phyloP scores from a whole-genome alignment of 73 alveolate genomes.

The Stentor roeselii region DNA sequence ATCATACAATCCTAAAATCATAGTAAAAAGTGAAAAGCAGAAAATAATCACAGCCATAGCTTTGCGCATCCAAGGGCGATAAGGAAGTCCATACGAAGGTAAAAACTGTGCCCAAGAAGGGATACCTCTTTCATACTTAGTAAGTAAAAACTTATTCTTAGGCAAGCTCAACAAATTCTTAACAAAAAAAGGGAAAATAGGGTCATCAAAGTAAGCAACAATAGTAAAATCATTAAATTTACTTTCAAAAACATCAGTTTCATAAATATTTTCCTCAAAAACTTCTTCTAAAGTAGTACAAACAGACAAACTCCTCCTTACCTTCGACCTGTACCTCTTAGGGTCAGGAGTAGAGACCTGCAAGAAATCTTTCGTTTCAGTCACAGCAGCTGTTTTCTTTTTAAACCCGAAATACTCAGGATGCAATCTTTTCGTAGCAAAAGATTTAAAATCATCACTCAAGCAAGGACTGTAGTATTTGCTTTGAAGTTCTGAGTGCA shows the following conservation, averaged over 20 bases:
- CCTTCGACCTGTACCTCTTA: not conserved
- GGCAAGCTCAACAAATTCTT: slow-evolving; percentile 11
- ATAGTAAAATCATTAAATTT: slow-evolving; percentile 6
- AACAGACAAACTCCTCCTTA: not conserved
- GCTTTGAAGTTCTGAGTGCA: not conserved
- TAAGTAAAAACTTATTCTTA: not conserved
- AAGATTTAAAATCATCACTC: not conserved
- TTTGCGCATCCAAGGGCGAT: slow-evolving; percentile 28
- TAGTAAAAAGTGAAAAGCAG: not conserved
- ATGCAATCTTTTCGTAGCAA: not conserved
- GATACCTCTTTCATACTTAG: slow-evolving; percentile 30
- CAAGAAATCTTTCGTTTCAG: not conserved
- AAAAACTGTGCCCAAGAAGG: slow-evolving; percentile 31
- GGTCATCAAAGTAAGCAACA: slow-evolving; percentile 33
- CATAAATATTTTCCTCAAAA: not conserved
- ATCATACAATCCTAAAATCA: slow-evolving; percentile 28
- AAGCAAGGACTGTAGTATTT: not conserved
- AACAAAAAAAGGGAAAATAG: slow-evolving; percentile 17
- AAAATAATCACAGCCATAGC: slow-evolving; percentile 12
- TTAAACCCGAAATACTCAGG: not conserved
- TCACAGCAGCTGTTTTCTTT: not conserved
- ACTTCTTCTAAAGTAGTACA: not conserved
- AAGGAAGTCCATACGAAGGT: slow-evolving; percentile 27
- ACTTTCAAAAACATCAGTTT: not conserved
- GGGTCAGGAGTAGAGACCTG: not conserved